Base-by-base conservation (phyloP, 495 filamentous ascomycete genomes). In the Aspergillus biplanus region DNA sequence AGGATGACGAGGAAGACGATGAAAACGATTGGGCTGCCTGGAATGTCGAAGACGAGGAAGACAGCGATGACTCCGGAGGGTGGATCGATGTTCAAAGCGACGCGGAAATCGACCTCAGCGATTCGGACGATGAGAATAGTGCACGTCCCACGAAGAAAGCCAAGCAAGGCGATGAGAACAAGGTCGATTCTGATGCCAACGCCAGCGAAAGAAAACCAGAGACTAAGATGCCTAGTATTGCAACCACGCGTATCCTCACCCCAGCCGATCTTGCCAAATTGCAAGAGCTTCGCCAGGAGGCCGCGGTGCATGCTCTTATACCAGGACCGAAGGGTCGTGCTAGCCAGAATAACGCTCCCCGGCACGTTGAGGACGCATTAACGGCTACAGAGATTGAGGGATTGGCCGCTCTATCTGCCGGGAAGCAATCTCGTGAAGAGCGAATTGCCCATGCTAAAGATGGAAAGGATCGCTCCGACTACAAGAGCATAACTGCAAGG, bases 41-140 rank as follows among this genome's bases (percentile, higher is more conserved):
- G 92, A 92, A 97, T 66, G 87, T 95, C 32, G 92, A 90, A 64
- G 91, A 90, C 47, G 84, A 84, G 21, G 78, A 82, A 16, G 87
- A 90, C 63, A 91, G 84, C 71, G 89, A 90, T 68, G 88, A 91
- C 64, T 92, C 91, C 16, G 80, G 86, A 68, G 96, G 92, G 39
- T 99, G 96, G 96, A 93, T 97, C 67, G 86, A 95, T 65, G 94
- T 98, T 32, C 83, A 91, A 61, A 90, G 87, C 64, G 91, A 96
- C 62, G 90, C 84, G 8, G 91, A 96, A 58, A 94, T 92, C 63
- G 83, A 90, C 16, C 80, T 92, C 52, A 88, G 82, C 64, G 91
- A 92, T 63, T 86, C 85, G 3, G 91, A 92, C 48, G 89, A 89
- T 53, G 83, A 85, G 58, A 78, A 82, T 48, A 85, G 87, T 37